These are phyloP conservation scores for Candolleomyces efflorescens DNA, from an alignment of 768 basidiomycete species.

Conservation along the genomic window DNA sequence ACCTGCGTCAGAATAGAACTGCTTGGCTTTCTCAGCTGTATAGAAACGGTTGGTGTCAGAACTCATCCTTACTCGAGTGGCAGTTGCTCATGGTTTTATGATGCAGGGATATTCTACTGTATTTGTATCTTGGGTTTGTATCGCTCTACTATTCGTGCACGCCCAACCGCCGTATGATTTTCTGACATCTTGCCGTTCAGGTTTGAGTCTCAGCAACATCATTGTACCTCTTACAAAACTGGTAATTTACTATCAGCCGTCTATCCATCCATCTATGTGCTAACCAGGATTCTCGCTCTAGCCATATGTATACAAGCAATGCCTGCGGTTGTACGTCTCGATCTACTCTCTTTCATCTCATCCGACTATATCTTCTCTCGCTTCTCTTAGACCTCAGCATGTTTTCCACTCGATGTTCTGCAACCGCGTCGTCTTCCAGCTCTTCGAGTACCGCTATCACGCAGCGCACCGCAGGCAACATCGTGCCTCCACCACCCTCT, in stretches of 20 bases:
- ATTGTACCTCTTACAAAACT: not conserved
- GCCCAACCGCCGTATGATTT: not conserved
- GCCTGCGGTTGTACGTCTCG: constrained; percentile 1
- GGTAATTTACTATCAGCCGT: not conserved
- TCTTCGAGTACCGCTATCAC: constrained; percentile 6
- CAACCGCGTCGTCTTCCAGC: constrained; percentile 8
- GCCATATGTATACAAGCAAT: constrained; percentile 7
- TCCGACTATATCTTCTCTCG: not conserved
- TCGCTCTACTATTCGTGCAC: not conserved
- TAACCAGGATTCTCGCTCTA: not conserved
- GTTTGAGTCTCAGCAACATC: constrained; percentile 3
- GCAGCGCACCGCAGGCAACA: not conserved
- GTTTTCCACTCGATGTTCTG: constrained; percentile 8
- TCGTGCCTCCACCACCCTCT: not conserved
- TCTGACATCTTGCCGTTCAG: not conserved
- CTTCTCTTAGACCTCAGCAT: constrained; percentile 4
- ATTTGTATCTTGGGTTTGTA: constrained; percentile 1
- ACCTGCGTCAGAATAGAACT: constrained; percentile 1
- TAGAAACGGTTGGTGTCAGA: constrained; percentile 5
- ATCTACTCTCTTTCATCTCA: not conserved
- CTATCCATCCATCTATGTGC: too few species aligned
- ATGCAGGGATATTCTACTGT: constrained; percentile 5
- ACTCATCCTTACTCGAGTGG: not conserved
- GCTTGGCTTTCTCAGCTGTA: constrained; percentile 7
- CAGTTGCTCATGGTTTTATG: not conserved